Conservation (phyloP, 805 yeast species). For the Starmera amethionina region DNA sequence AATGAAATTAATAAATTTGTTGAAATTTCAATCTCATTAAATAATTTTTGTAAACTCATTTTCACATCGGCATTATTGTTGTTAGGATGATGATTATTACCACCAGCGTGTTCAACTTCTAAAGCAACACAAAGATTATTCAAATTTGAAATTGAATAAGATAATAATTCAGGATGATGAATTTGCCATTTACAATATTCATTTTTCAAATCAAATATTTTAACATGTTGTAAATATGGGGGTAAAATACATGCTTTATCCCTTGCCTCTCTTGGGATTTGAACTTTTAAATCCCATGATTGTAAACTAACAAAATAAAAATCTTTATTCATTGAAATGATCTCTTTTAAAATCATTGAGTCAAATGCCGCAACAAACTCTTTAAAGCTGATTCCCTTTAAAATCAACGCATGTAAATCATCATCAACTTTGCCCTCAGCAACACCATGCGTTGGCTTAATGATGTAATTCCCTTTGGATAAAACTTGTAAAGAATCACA, state of each 20-base stretch:
- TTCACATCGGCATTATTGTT: slow-evolving; percentile 1
- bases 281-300: slow-evolving; percentile 67
- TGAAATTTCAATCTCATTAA: slow-evolving; percentile 35
- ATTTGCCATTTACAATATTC: slow-evolving; percentile 70
- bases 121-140: slow-evolving; percentile 19
- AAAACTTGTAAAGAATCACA: too few species aligned
- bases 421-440: too few species aligned
- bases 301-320: slow-evolving; percentile 60
- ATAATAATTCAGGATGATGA: slow-evolving; percentile 42
- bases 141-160: slow-evolving; percentile 19
- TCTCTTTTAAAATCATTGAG: slow-evolving; percentile 32
- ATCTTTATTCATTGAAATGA: slow-evolving; percentile 32
- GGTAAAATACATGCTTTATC: slow-evolving; percentile 70
- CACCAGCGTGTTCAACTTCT: slow-evolving; percentile 13
- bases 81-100: not conserved
- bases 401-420: too few species aligned
- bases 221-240: slow-evolving; percentile 62
- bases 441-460: too few species aligned
- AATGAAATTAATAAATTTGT: slow-evolving; percentile 36
- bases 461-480: too few species aligned
- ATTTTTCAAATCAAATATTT: slow-evolving; percentile 62
- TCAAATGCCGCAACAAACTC: slow-evolving; percentile 55
- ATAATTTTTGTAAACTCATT: slow-evolving; percentile 1
- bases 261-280: slow-evolving; percentile 70
- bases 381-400: slow-evolving; percentile 29